A percentile compares a stretch with the other conserved stretches of the same genome.
phyloP scores from a whole-genome alignment of 768 basidiomycete species.

The Hypsizygus marmoreus region DNA sequence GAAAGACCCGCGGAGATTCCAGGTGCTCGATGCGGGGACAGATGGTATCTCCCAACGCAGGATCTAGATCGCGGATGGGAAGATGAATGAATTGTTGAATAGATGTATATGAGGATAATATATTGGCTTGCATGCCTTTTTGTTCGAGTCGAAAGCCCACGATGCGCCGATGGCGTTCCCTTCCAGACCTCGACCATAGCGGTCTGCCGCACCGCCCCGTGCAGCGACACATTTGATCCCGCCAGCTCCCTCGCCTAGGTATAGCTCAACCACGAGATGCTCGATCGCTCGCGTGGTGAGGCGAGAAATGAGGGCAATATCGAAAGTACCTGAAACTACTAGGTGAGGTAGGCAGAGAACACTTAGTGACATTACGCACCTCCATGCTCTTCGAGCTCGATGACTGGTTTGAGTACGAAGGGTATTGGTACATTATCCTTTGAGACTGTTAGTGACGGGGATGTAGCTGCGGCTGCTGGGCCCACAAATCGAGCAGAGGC shows the following conservation, averaged over 20 bases:
- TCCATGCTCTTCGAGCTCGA: conserved; percentile 44
- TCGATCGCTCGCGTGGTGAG: conserved; percentile 68
- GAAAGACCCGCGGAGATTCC: conserved; percentile 80
- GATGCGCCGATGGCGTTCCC: conserved; percentile 54
- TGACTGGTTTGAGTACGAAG: conserved; percentile 49
- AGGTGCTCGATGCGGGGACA: conserved; percentile 65
- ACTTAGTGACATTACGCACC: conserved; percentile 29
- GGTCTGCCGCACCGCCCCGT: conserved; percentile 42
- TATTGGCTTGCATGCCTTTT: conserved; percentile 43
- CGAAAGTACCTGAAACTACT: conserved; percentile 50
- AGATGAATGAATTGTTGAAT: not conserved
- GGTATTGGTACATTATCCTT: conserved; percentile 55
- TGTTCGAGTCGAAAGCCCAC: conserved; percentile 80
- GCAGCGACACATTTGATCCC: conserved; percentile 73
- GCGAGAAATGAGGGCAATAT: conserved; percentile 64
- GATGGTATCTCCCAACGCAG: conserved; percentile 80
- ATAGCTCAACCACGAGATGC: conserved; percentile 67
- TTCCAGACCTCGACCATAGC: conserved; percentile 24
- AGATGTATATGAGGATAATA: not conserved
- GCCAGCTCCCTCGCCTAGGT: conserved; percentile 73
- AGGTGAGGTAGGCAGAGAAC: conserved; percentile 2
- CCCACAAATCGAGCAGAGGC: conserved; percentile 26
- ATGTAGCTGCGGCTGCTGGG: conserved; percentile 23
- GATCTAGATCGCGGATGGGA: conserved; percentile 41
- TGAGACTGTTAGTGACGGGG: conserved; percentile 17